Evolutionary conservation across 2,329 filamentous ascomycete species (phyloP), one percentile per base, ranked within the genome.

Genomic region (Aspergillus hortae): DNA sequence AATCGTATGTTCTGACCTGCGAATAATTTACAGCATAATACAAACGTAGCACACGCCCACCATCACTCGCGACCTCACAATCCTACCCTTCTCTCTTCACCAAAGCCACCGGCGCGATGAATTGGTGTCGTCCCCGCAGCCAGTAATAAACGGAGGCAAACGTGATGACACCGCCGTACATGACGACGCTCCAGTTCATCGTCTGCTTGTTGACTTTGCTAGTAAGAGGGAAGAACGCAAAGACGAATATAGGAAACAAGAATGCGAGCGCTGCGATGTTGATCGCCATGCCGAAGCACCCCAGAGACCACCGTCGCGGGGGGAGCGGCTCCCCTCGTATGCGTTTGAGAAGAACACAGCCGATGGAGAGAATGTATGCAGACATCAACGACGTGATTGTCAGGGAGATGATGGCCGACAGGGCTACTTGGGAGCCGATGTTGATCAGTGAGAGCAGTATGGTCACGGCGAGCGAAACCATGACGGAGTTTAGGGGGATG

Each of bases 371-470:
- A 48, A 81, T 72, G 59, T 82, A 82, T 15, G 77, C 79, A 17
- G 74, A 73, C 45, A 81, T 75, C 14, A 82, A 71, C 1, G 77
- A 75, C 32, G 72, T 75, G 46, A 80, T 71, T 23, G 75, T 75
- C 11, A 83, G 69, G 1, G 77, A 80, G n/a, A 78, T 72, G 55
- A 82, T 75, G 51, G 76, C 78, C 58, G 81, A 78, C 63, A 82
- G 80, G 4, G 78, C 80, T 6, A 74, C 71, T 2, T 71, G 66
- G n/a, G 74, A 80, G 36, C 75, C 78, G 50, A 81, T 74, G 64
- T 78, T 79, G 67, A 81, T 80, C 49, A 80, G 66, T 9, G 71
- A 73, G 12, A 73, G 66, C 7, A 78, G 62, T 9, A 67, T 60
- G 30, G 64, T 63, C 45, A 72, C 64, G n/a, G 61, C 56, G 3